phyloP scores from a whole-genome alignment of 805 yeast genomes.

The Yarrowia yakushimensis region DNA sequence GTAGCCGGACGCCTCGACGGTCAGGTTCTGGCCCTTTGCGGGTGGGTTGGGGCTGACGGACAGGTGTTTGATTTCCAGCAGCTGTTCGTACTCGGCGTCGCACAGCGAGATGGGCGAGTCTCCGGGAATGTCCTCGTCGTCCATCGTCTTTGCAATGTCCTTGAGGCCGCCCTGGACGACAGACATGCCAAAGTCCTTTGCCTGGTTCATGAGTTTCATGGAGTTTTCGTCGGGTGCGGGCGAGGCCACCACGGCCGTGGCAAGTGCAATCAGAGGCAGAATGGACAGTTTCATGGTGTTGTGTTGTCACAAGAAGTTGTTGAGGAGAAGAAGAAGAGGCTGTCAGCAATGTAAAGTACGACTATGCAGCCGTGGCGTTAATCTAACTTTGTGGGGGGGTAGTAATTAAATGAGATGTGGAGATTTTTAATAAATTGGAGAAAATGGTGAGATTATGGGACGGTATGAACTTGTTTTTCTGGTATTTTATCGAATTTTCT shows the following conservation, averaged over 20 bases:
- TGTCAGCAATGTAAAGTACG: neutral
- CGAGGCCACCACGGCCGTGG: neutral
- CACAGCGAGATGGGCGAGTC: conserved; percentile 81
- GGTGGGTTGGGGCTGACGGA: conserved; percentile 85
- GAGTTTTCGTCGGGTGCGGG: conserved; percentile 19
- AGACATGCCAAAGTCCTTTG: conserved; percentile 16
- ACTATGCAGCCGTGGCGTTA: conserved; percentile 15
- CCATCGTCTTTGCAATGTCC: conserved; percentile 17
- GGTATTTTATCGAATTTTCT: neutral
- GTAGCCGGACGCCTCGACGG: conserved; percentile 70
- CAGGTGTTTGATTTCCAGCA: conserved; percentile 58
- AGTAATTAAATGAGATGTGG: neutral
- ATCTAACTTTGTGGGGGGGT: neutral
- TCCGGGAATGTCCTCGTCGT: conserved; percentile 59
- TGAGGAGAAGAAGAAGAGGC: neutral
- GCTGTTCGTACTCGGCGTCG: conserved; percentile 60
- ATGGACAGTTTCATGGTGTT: neutral
- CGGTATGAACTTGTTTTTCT: too few species aligned
- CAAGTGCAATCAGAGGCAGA: neutral
- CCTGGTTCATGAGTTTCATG: conserved; percentile 17
- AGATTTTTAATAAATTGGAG: neutral
- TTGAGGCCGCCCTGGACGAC: conserved; percentile 17
- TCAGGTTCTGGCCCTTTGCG: conserved; percentile 72
- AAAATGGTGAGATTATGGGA: too few species aligned
- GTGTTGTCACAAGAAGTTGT: neutral